Conservation (phyloP, 1,284 basidiomycete genomes). For the Pseudozyma sp. region DNA sequence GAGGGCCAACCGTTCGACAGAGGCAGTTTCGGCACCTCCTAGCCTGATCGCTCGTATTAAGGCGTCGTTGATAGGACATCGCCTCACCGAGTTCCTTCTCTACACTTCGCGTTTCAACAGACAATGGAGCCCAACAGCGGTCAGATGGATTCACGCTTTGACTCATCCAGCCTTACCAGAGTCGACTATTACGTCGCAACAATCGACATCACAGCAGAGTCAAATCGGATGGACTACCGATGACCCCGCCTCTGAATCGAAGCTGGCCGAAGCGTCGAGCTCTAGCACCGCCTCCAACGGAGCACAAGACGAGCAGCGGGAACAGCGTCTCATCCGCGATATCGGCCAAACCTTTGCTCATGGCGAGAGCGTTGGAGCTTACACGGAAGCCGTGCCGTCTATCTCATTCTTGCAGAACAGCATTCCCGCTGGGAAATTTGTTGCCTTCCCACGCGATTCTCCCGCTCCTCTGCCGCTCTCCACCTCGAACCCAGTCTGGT, state of each 20-base stretch:
- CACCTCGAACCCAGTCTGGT: slow-evolving; percentile 31
- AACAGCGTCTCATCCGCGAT: slow-evolving; percentile 30
- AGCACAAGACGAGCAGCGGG: slow-evolving; percentile 20
- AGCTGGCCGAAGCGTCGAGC: slow-evolving; percentile 39
- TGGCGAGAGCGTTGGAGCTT: slow-evolving; percentile 18
- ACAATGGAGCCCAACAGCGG: slow-evolving; percentile 29
- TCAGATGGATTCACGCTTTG: slow-evolving; percentile 47
- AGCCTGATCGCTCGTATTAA: slow-evolving; percentile 28
- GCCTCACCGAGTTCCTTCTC: slow-evolving; percentile 45
- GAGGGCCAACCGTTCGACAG: slow-evolving; percentile 79
- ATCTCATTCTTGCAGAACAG: slow-evolving; percentile 21
- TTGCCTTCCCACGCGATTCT: slow-evolving; percentile 35
- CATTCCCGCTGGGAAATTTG: slow-evolving; percentile 28
- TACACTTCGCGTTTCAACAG: slow-evolving; percentile 47
- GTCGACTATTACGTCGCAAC: neutral
- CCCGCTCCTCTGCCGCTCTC: slow-evolving; percentile 36
- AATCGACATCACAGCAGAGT: slow-evolving; percentile 1
- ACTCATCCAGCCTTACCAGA: slow-evolving; percentile 45
- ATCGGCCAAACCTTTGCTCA: slow-evolving; percentile 32
- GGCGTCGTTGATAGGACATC: slow-evolving; percentile 41
- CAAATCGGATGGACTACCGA: slow-evolving; percentile 33
- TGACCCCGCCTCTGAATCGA: slow-evolving; percentile 65
- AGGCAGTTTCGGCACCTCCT: slow-evolving; percentile 64
- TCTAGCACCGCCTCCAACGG: slow-evolving; percentile 50
- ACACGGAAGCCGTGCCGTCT: slow-evolving; percentile 30